Percentiles rank a stretch among this genome's conserved stretches.
Evolutionary conservation across 2,329 filamentous ascomycete genomes (phyloP).

Genomic region (Fusarium phyllophilum): DNA sequence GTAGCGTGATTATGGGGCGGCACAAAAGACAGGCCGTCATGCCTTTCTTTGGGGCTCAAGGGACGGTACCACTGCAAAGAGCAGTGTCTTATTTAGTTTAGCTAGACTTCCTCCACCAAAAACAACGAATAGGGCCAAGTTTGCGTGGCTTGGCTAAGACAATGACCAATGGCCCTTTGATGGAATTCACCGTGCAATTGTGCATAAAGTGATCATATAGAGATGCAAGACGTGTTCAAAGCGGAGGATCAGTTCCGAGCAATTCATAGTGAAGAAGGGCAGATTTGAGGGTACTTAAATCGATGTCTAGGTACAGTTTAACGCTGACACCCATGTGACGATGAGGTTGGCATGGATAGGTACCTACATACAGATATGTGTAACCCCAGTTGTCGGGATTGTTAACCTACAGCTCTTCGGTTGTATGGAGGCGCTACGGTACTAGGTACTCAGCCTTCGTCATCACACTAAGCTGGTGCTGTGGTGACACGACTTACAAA

Average conservation of each 20-base stretch:
- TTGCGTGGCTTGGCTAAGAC: conserved; percentile 46
- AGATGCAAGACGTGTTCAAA: neutral
- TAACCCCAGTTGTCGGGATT: neutral
- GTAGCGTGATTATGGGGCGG: conserved; percentile 51
- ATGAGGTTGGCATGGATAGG: neutral
- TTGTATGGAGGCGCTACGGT: neutral
- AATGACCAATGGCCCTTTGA: conserved; percentile 20
- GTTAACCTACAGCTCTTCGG: neutral
- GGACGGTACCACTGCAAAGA: conserved; percentile 48
- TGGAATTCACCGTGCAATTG: neutral
- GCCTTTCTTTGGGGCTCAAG: conserved; percentile 47
- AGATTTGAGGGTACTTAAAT: neutral
- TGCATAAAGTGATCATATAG: neutral
- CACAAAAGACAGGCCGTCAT: conserved; percentile 45
- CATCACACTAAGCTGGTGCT: neutral
- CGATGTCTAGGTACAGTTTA: neutral
- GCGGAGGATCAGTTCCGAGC: neutral
- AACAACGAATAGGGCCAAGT: conserved; percentile 44
- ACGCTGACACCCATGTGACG: neutral
- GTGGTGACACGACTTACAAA: conserved; percentile 2
- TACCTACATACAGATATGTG: neutral
- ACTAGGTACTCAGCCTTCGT: conserved; percentile 1
- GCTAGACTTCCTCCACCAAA: conserved; percentile 51
- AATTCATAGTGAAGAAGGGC: neutral
- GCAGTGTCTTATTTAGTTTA: conserved; percentile 47